phyloP scores from a whole-genome alignment of 1,284 basidiomycete species.

The Agaricales sp. region DNA sequence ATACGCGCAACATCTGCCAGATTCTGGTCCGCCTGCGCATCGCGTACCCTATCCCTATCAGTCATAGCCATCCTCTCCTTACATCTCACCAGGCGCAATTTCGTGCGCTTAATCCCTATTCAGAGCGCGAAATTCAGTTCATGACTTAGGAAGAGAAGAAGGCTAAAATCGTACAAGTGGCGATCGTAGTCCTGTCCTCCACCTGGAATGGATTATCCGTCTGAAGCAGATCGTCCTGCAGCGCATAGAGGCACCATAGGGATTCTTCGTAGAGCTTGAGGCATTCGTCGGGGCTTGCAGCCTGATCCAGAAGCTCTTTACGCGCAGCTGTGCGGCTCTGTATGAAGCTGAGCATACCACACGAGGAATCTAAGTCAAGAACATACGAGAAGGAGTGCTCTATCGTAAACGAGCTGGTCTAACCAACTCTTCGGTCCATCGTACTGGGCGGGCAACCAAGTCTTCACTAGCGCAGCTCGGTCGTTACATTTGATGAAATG shows the following conservation, averaged over 20 bases:
- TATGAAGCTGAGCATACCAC: not conserved
- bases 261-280: conserved; percentile 93
- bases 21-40: conserved; percentile 65
- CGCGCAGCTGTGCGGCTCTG: conserved; percentile 89
- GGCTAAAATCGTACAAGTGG: conserved; percentile 52
- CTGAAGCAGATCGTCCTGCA: conserved; percentile 86
- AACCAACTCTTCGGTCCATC: conserved; percentile 65
- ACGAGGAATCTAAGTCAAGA: not conserved
- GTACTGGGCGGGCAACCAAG: conserved; percentile 69
- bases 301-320: conserved; percentile 82
- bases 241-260: conserved; percentile 83
- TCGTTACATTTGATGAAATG: conserved; percentile 73
- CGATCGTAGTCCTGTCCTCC: conserved; percentile 74
- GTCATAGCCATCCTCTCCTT: conserved; percentile 64
- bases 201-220: conserved; percentile 76
- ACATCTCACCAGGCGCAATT: conserved; percentile 63
- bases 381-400: conserved; percentile 58
- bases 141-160: conserved; percentile 5
- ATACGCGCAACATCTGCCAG: conserved; percentile 58
- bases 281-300: conserved; percentile 68
- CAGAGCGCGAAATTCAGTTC: conserved; percentile 3
- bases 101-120: conserved; percentile 75
- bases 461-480: conserved; percentile 65
- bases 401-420: conserved; percentile 76
- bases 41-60: conserved; percentile 53